Conservation (phyloP, 164 flowering plant genomes). For the Pachysandra terminalis region DNA sequence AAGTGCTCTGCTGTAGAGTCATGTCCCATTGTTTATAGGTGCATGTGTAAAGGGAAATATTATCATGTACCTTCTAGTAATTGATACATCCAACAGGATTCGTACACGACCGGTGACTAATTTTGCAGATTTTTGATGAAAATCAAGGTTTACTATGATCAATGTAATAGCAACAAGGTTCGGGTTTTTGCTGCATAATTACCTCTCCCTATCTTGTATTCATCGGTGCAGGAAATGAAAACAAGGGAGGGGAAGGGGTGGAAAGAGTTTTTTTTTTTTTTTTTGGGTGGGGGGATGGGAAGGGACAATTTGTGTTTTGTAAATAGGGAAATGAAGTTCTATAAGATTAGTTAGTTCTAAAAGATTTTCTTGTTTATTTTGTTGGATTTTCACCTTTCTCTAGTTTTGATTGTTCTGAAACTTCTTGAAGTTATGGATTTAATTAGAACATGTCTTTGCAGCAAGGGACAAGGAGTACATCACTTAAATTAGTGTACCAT, state of each 20-base stretch:
- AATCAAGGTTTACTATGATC: background rate
- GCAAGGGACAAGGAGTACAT: background rate
- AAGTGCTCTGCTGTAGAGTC: slow-evolving; percentile 65
- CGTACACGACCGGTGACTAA: background rate
- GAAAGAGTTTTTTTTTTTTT: too few species aligned
- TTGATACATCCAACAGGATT: slow-evolving; percentile 21
- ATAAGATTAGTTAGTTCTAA: background rate
- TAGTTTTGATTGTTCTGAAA: too few species aligned
- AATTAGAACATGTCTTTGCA: background rate
- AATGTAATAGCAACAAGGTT: too few species aligned
- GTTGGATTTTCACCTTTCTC: background rate
- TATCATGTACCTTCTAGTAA: slow-evolving; percentile 64
- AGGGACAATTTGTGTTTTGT: too few species aligned
- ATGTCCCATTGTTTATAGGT: slow-evolving; percentile 75
- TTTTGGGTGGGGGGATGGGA: too few species aligned
- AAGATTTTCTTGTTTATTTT: background rate
- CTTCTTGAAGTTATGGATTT: background rate
- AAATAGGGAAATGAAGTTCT: background rate
- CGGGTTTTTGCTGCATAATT: too few species aligned
- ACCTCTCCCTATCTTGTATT: background rate
- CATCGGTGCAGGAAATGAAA: background rate
- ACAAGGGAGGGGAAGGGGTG: background rate
- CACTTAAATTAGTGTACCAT: too few species aligned
- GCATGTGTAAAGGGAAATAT: slow-evolving; percentile 65
- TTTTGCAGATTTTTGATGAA: background rate